phyloP scores from a whole-genome alignment of 2,329 filamentous ascomycete species.

The Aspergillus fijiensis region DNA sequence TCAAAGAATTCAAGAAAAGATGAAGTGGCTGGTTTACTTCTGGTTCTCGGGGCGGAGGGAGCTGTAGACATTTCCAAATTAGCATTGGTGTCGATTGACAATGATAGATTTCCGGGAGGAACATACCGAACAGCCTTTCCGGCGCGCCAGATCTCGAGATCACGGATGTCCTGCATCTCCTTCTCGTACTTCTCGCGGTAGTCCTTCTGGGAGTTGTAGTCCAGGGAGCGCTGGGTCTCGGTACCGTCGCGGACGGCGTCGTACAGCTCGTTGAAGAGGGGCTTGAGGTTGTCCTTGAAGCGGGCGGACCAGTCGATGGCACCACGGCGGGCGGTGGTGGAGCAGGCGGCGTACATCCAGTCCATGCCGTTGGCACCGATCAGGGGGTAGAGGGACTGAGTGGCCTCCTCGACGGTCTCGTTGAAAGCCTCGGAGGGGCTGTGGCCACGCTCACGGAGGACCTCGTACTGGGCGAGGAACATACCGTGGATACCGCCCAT shows the following conservation, averaged over 20 bases:
- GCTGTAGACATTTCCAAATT: slow-evolving; percentile 40
- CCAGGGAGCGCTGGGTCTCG: slow-evolving; percentile 94
- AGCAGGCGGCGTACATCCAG: slow-evolving; percentile 99
- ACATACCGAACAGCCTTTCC: slow-evolving; percentile 91
- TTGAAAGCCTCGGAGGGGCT: slow-evolving; percentile 98
- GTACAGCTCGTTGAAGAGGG: slow-evolving; percentile 97
- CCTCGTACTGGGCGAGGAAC: slow-evolving; percentile 99
- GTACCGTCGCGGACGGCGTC: slow-evolving; percentile 84
- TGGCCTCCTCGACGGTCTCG: slow-evolving; percentile 99
- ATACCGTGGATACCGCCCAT: slow-evolving; percentile 99
- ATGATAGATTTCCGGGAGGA: background rate
- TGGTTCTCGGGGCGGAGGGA: slow-evolving; percentile 84
- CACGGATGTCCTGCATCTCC: slow-evolving; percentile 97
- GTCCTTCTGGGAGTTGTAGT: slow-evolving; percentile 93
- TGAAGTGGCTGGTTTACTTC: slow-evolving; percentile 55
- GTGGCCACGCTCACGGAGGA: slow-evolving; percentile 98
- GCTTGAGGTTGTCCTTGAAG: slow-evolving; percentile 99
- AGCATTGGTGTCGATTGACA: background rate
- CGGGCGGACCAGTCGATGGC: slow-evolving; percentile 97
- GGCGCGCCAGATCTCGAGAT: slow-evolving; percentile 98
- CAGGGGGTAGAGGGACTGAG: slow-evolving; percentile 94
- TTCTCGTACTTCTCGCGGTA: slow-evolving; percentile 97
- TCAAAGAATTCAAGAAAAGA: slow-evolving; percentile 17
- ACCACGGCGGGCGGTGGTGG: slow-evolving; percentile 94
- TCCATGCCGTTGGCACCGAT: slow-evolving; percentile 99